Base-by-base conservation (phyloP, 345 rosid species). In the Populus davidiana region DNA sequence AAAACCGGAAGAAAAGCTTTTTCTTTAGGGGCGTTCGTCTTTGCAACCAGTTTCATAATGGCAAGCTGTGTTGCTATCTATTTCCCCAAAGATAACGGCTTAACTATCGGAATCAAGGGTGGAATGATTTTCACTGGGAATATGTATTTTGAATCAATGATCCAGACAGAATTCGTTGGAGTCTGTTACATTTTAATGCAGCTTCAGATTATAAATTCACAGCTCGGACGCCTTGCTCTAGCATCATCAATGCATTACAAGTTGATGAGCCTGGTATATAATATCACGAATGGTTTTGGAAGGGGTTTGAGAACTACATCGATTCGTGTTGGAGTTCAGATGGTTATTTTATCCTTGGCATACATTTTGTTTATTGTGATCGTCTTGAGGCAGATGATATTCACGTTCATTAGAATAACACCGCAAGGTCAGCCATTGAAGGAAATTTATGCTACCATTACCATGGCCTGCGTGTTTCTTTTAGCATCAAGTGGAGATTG, bases 221-320 rank as follows among this genome's bases (percentile, higher is more conserved):
- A 77, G 68, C 52, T 85, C 16, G 88, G 88, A 23, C 81, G 73
- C 77, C 49, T 85, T 7, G 84, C 84, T 17, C 33, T 85, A 68
- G 82, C 88, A 8, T 33, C 84, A 5, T 74, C 85, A 6, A 50
- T 85, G 81, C 16, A 80, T 5, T 12, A 70, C 27, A 81, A 82
- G 21, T 16, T 77, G 50, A 0, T 27, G 33, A 79, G 72, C 20
- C 27, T 44, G 74, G 1, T 3, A 20, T 23, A 12, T 52, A 6
- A 65, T 1, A 0, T 68, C 1, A 1, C 73, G 21, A 61, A 29
- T 54, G 5, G 16, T 36, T 56, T 6, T 27, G 0, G 0, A 3
- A 2, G 17, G 2, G 8, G 54, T 50, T 1, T 21, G 3, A 0
- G 0, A 2, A 20, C 27, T 8, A 49, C 77, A 31, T 66, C 83